A percentile compares a stretch with the other conserved stretches of the same genome.
These are phyloP conservation scores for Hericium rajendrae DNA, from an alignment of 768 basidiomycete genomes.

Conservation along the genomic window DNA sequence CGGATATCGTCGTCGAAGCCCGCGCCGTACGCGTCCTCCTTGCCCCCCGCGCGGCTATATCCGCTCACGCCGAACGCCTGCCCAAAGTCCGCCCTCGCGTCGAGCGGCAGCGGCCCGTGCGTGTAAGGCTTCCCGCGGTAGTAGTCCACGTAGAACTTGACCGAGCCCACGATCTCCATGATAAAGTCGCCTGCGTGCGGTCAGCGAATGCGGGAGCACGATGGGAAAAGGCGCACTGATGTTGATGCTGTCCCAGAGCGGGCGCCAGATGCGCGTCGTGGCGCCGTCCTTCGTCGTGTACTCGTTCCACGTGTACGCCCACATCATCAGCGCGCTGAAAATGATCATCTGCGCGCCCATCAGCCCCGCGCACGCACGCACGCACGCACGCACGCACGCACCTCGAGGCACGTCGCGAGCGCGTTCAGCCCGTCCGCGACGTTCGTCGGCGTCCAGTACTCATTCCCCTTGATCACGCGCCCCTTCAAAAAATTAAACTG, in stretches of 20 bases:
- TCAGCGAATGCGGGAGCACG: neutral
- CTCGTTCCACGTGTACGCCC: conserved; percentile 70
- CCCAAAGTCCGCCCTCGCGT: neutral
- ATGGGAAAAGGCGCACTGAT: conserved; percentile 25
- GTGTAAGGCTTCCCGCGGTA: conserved; percentile 17
- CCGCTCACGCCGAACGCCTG: conserved; percentile 10
- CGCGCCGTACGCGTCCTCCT: neutral
- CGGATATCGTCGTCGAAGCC: conserved; percentile 7
- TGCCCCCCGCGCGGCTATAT: neutral
- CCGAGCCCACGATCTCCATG: conserved; percentile 51
- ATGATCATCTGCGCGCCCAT: conserved; percentile 60
- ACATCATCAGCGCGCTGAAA: conserved; percentile 70
- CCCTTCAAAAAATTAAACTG: conserved; percentile 62
- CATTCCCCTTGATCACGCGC: conserved; percentile 58
- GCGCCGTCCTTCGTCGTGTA: conserved; percentile 37
- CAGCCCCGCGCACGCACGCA: neutral
- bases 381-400: conserved; percentile 19
- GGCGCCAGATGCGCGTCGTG: conserved; percentile 54
- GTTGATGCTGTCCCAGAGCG: conserved; percentile 60
- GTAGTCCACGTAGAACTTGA: conserved; percentile 49
- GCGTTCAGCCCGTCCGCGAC: conserved; percentile 80
- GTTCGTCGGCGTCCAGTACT: conserved; percentile 79
- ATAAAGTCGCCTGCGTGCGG: conserved; percentile 38
- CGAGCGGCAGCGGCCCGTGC: conserved; percentile 19
- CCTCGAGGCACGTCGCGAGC: conserved; percentile 77